Base-by-base conservation (phyloP, 2,329 filamentous ascomycete species). In the Ceratocystis huliohia region DNA sequence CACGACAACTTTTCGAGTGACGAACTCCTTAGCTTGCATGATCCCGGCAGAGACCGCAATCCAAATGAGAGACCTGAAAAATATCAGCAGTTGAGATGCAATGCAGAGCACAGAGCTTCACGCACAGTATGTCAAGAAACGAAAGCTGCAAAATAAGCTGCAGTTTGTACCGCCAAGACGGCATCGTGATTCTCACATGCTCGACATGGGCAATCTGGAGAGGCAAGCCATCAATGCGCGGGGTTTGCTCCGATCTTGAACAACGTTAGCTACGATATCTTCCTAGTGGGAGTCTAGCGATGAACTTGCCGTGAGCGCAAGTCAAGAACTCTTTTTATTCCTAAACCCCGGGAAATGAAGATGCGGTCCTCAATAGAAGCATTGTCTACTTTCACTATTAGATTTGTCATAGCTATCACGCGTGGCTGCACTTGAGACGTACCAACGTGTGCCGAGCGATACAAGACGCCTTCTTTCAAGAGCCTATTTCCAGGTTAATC, bases 241-340 rank as follows among this genome's bases (percentile, higher is more conserved):
- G 61, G 15, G 37, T 33, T 8, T 41, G 45, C 48, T 67, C 61
- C 6, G 53, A 62, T 33, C 62, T 64, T 48, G 28, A 28, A 33
- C 37, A 44, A 46, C 7, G 17, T 41, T 30, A 25, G 44, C 44
- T 28, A 15, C 2, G 10, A 20, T 17, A 17, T 37, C 46, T 10
- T 5, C 13, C 15, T 37, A 5, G 20, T 6, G 41, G 10, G 17
- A 20, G 56, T 5, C 7, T n/a, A 41, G 8, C 6, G 4, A 50
- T 5, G 17, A 30, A 65, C 74, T 68, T 80, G 89, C 84, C 87
- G 84, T 69, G 90, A 89, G 66, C 91, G 83, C 10, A 96, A 78
- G 76, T 96, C 91, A 68, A 96, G 82, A 50, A 96, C 82, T 1
- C 85, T 89, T 70, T 80, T 83, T 69, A 96, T 82, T 25, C 82